Evolutionary conservation across 2,329 filamentous ascomycete genomes (phyloP).

Genomic region (Dothistroma pini): DNA sequence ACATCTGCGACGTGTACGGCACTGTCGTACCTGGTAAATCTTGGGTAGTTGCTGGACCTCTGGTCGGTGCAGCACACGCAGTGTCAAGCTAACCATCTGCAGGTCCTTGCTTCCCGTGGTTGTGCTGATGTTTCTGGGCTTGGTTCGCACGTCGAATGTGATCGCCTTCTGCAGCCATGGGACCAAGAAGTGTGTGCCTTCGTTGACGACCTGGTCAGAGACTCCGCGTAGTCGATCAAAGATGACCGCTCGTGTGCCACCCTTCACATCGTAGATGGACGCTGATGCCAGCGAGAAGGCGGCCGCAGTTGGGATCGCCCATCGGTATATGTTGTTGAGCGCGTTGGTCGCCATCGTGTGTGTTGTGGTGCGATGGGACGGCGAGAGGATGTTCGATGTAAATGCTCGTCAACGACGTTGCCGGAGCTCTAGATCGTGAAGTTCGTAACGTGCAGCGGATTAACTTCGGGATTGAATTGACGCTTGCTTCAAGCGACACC

Average conservation of each 20-base stretch:
- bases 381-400: not conserved
- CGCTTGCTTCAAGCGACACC: slow-evolving; percentile 1
- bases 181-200: slow-evolving; percentile 94
- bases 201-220: slow-evolving; percentile 86
- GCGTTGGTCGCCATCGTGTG: slow-evolving; percentile 40
- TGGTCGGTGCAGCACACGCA: slow-evolving; percentile 90
- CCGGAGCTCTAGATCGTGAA: slow-evolving; percentile 8
- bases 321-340: slow-evolving; percentile 61
- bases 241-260: slow-evolving; percentile 91
- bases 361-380: not conserved
- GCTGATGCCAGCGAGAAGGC: slow-evolving; percentile 66
- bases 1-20: not conserved
- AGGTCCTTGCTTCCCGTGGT: slow-evolving; percentile 98
- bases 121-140: slow-evolving; percentile 94
- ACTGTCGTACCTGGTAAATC: slow-evolving; percentile 83
- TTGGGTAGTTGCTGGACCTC: slow-evolving; percentile 90
- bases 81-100: slow-evolving; percentile 99
- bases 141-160: slow-evolving; percentile 94
- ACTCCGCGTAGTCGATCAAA: slow-evolving; percentile 93
- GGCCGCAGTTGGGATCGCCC: slow-evolving; percentile 69
- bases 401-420: not conserved
- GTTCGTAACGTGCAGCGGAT: not conserved
- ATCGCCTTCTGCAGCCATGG: slow-evolving; percentile 95
- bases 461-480: not conserved
- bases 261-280: slow-evolving; percentile 94